Evolutionary conservation across 257 asterid genomes (phyloP).

Genomic region (Phtheirospermum japonicum): DNA sequence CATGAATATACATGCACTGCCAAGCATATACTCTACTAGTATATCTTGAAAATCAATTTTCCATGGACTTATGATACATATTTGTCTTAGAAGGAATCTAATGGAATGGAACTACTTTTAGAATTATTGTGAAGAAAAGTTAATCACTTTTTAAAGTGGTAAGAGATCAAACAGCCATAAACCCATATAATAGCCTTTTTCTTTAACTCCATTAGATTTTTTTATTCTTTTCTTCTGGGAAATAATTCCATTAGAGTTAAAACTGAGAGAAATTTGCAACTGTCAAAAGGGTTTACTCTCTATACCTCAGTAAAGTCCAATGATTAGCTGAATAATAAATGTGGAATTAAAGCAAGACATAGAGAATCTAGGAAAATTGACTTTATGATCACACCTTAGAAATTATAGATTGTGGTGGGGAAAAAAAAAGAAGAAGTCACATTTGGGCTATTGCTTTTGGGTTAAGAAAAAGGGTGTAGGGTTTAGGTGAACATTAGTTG

Average conservation of each 20-base stretch:
- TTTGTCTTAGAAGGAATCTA: conserved; percentile 33
- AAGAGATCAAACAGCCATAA: conserved; percentile 28
- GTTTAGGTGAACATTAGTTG: conserved; percentile 36
- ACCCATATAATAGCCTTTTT: background rate
- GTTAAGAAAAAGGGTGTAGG: conserved; percentile 30
- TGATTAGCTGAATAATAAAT: conserved; percentile 30
- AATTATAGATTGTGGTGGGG: background rate
- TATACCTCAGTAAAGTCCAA: conserved; percentile 10
- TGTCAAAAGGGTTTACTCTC: conserved; percentile 18
- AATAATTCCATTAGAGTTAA: background rate
- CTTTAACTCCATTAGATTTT: too few relatives aligned
- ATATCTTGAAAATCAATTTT: conserved; percentile 29
- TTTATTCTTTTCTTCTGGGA: background rate
- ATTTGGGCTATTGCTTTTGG: conserved; percentile 32
- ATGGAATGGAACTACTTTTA: conserved; percentile 31
- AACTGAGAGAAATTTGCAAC: conserved; percentile 16
- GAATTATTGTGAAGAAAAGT: conserved; percentile 52
- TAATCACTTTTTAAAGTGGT: conserved; percentile 40
- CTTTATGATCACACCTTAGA: conserved; percentile 25
- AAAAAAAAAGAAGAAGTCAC: background rate
- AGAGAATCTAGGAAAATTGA: conserved; percentile 42
- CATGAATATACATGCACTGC: conserved; percentile 47
- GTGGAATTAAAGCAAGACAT: conserved; percentile 35
- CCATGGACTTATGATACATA: conserved; percentile 3
- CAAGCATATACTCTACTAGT: conserved; percentile 37